phyloP scores from a whole-genome alignment of 805 yeast genomes.

The Zygosaccharomyces pseudorouxii region DNA sequence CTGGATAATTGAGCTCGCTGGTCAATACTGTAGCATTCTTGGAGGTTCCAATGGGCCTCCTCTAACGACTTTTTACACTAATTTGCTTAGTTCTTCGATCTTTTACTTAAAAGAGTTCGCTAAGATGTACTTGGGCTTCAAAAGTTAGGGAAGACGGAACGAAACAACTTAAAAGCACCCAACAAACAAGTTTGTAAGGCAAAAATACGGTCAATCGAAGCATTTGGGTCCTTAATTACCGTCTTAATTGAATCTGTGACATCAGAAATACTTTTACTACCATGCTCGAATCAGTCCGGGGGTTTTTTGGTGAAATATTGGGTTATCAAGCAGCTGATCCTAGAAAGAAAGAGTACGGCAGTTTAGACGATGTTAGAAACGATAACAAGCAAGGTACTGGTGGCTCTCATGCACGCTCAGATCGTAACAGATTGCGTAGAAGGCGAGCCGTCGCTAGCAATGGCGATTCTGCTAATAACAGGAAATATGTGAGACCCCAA shows the following conservation, averaged over 20 bases:
- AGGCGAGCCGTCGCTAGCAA: conserved; percentile 12
- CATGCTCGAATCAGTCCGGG: conserved; percentile 17
- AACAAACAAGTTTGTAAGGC: not conserved
- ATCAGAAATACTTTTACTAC: not conserved
- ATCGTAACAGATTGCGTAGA: conserved; percentile 8
- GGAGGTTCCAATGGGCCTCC: not conserved
- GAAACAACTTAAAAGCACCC: not conserved
- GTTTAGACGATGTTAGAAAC: conserved; percentile 13
- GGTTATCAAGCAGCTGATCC: conserved; percentile 12
- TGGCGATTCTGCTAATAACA: conserved; percentile 2
- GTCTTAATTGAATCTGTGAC: no score
- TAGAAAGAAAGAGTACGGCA: conserved; percentile 23
- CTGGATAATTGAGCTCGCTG: not conserved
- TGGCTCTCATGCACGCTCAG: conserved; percentile 2
- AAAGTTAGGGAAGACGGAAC: not conserved
- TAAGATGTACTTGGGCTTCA: not conserved
- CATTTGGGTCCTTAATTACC: not conserved
- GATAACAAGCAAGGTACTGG: no score
- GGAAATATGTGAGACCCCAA: conserved; percentile 1
- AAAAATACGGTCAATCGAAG: not conserved
- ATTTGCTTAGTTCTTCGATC: no score
- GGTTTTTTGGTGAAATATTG: conserved; percentile 12
- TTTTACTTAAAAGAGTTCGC: no score
- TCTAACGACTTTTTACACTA: not conserved
- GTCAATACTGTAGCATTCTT: not conserved